These are phyloP conservation scores for Salix brachista DNA, from an alignment of 345 rosid species.

Conservation along the genomic window DNA sequence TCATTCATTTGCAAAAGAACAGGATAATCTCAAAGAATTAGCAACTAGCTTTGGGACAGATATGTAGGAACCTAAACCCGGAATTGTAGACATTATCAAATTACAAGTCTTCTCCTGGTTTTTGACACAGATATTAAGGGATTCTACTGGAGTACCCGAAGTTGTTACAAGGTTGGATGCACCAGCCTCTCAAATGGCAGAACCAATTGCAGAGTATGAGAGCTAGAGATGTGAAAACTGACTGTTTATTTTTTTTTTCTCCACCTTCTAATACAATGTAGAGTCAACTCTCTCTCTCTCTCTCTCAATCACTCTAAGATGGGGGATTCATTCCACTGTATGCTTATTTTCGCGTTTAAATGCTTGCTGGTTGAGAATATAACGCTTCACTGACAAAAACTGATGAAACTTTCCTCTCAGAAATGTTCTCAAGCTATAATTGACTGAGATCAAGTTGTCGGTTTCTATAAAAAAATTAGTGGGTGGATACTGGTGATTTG, in stretches of 20 bases:
- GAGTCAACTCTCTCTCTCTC: neutral
- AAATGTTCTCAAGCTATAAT: neutral
- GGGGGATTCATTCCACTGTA: neutral
- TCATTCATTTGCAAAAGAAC: neutral
- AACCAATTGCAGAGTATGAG: conserved; percentile 51
- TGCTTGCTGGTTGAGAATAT: neutral
- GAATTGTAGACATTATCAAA: neutral
- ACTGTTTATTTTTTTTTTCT: neutral
- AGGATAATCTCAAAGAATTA: neutral
- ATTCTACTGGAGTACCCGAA: conserved; percentile 71
- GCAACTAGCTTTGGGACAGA: neutral
- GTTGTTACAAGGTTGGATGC: conserved; percentile 76
- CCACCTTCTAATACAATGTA: conserved; percentile 1
- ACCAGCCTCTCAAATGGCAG: conserved; percentile 36
- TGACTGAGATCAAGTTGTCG: neutral
- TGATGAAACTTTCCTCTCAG: neutral
- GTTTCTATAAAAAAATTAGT: neutral
- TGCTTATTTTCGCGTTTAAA: neutral
- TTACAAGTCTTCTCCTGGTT: neutral
- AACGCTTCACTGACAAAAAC: neutral
- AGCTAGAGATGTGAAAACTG: conserved; percentile 36
- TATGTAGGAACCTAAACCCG: neutral
- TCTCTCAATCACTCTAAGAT: conserved; percentile 2
- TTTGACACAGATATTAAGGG: conserved; percentile 63
- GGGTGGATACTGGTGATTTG: neutral